phyloP scores from a whole-genome alignment of 192 early-diverging fungal species.

The Umbelopsis ramanniana region DNA sequence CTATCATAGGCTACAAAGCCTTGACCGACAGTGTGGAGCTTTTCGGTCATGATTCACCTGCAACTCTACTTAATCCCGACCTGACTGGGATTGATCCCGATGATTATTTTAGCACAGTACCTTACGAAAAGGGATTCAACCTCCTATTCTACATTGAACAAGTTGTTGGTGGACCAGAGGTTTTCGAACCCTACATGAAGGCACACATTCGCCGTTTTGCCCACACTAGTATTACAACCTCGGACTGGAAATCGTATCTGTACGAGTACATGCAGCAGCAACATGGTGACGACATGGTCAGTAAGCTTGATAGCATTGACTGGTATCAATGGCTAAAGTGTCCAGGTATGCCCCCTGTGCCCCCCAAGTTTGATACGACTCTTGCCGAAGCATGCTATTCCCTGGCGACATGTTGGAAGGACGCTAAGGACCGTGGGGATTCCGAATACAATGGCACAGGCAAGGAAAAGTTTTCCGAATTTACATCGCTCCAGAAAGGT shows the following conservation, averaged over 20 bases:
- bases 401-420: conserved; percentile 79
- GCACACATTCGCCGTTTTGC: conserved; percentile 83
- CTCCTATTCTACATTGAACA: conserved; percentile 91
- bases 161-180: conserved; percentile 78
- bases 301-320: conserved; percentile 75
- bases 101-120: conserved; percentile 78
- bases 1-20: conserved; percentile 83
- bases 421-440: conserved; percentile 51
- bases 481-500: conserved; percentile 75
- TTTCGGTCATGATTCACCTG: conserved; percentile 67
- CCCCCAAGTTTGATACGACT: conserved; percentile 82
- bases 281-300: conserved; percentile 67
- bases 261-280: conserved; percentile 77
- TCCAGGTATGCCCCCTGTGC: conserved; percentile 88
- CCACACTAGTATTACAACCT: conserved; percentile 85
- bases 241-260: conserved; percentile 86
- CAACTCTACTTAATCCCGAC: conserved; percentile 77
- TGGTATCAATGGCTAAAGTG: conserved; percentile 89
- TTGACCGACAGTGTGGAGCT: conserved; percentile 72
- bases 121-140: conserved; percentile 98
- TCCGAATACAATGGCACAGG: conserved; percentile 52
- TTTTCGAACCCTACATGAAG: conserved; percentile 88
- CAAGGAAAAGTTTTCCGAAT: conserved; percentile 63
- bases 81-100: conserved; percentile 81
- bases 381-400: conserved; percentile 79